Percentiles rank a stretch among this genome's conserved stretches.
Evolutionary conservation across 768 basidiomycete genomes (phyloP).

Genomic region (Tubosaeta brunneosetosa): DNA sequence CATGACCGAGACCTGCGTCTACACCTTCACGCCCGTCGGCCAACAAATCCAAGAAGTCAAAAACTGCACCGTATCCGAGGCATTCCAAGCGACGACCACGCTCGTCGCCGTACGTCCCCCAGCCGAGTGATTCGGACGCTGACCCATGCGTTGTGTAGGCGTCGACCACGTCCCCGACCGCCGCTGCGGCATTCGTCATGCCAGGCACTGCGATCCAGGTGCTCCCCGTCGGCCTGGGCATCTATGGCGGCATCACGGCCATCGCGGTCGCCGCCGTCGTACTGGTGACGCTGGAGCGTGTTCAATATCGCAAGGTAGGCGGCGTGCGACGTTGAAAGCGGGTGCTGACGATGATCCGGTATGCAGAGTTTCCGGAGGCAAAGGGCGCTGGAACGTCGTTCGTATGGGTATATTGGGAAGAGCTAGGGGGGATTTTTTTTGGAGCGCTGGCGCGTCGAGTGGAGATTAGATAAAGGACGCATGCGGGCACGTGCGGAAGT

Average conservation of each 20-base stretch:
- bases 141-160: slow-evolving; percentile 18
- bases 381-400: slow-evolving; percentile 61
- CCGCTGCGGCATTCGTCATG: slow-evolving; percentile 45
- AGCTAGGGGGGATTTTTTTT: slow-evolving; percentile 7
- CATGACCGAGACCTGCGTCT: slow-evolving; percentile 54
- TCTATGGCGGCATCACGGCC: slow-evolving; percentile 82
- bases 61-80: slow-evolving; percentile 42
- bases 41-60: slow-evolving; percentile 49
- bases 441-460: too few relatives aligned
- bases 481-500: slow-evolving; percentile 5
- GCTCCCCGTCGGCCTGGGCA: slow-evolving; percentile 75
- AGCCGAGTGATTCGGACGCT: slow-evolving; percentile 5
- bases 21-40: slow-evolving; percentile 53
- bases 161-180: slow-evolving; percentile 24
- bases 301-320: slow-evolving; percentile 77
- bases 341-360: background rate
- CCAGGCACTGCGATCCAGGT: slow-evolving; percentile 74
- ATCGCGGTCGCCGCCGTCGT: slow-evolving; percentile 78
- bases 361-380: slow-evolving; percentile 67
- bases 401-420: slow-evolving; percentile 51
- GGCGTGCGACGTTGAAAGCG: background rate
- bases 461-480: background rate
- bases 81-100: slow-evolving; percentile 8
- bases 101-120: slow-evolving; percentile 10
- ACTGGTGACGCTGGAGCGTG: slow-evolving; percentile 82